Evolutionary conservation across 495 filamentous ascomycete species (phyloP).

Genomic region (Acidiella bohemica): DNA sequence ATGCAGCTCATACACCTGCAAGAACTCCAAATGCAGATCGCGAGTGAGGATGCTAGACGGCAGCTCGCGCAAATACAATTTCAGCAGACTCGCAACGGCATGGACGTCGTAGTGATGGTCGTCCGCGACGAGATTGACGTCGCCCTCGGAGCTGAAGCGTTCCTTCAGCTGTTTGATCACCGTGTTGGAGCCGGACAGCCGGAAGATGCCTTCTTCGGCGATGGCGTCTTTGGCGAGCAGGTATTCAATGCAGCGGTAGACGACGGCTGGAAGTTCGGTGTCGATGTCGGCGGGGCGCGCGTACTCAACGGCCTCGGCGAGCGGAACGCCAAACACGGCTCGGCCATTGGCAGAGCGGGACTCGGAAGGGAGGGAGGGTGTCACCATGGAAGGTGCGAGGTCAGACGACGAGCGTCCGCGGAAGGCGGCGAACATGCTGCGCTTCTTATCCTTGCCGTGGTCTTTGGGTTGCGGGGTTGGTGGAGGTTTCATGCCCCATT

Average conservation of each 20-base stretch:
- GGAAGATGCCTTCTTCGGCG: constrained; percentile 88
- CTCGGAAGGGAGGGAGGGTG: constrained; percentile 3
- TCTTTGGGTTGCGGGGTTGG: constrained; percentile 46
- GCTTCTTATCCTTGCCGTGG: constrained; percentile 58
- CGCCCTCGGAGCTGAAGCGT: constrained; percentile 85
- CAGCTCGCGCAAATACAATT: constrained; percentile 85
- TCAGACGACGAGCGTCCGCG: constrained; percentile 54
- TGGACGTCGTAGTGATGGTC: constrained; percentile 90
- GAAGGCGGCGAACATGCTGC: constrained; percentile 85
- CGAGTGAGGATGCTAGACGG: constrained; percentile 81
- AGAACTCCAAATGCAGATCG: constrained; percentile 79
- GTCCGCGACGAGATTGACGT: constrained; percentile 69
- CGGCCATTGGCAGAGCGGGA: constrained; percentile 39
- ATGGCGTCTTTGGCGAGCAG: constrained; percentile 70
- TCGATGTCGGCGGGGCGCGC: constrained; percentile 57
- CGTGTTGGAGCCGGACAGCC: constrained; percentile 84
- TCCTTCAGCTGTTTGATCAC: constrained; percentile 84
- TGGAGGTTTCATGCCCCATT: constrained; percentile 65
- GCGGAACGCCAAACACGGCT: constrained; percentile 72
- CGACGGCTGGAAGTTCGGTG: constrained; percentile 77
- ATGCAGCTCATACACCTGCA: constrained; percentile 63
- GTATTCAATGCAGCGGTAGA: constrained; percentile 94
- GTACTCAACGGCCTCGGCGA: constrained; percentile 75
- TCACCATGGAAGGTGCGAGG: constrained; percentile 26
- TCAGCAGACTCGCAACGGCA: constrained; percentile 86